phyloP scores from a whole-genome alignment of 2,329 filamentous ascomycete genomes.

The Colletotrichum agaves region DNA sequence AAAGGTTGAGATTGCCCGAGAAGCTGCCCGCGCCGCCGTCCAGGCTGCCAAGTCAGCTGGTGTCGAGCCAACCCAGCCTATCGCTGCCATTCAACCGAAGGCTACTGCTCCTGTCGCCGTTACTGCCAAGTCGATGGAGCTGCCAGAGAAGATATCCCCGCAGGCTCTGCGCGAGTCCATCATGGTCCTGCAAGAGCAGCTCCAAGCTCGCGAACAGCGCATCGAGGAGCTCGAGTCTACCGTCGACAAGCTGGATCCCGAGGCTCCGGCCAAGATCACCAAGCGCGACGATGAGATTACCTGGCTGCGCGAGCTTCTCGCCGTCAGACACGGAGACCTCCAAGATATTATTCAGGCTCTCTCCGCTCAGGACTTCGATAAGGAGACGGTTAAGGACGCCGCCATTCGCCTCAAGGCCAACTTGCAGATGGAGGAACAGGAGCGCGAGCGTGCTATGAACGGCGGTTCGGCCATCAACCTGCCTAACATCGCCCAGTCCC shows the following conservation, averaged over 20 bases:
- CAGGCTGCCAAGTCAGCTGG: slow-evolving; percentile 75
- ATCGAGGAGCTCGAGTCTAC: slow-evolving; percentile 88
- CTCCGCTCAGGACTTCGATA: slow-evolving; percentile 79
- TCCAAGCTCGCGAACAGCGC: slow-evolving; percentile 90
- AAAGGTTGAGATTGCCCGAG: slow-evolving; percentile 88
- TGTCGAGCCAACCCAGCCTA: slow-evolving; percentile 47
- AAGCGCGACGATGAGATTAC: slow-evolving; percentile 94
- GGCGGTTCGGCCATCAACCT: slow-evolving; percentile 74
- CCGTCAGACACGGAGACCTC: slow-evolving; percentile 89
- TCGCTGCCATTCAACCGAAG: slow-evolving; percentile 46
- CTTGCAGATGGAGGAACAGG: slow-evolving; percentile 97
- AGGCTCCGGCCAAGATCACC: slow-evolving; percentile 83
- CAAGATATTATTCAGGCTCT: slow-evolving; percentile 89
- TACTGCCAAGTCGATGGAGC: slow-evolving; percentile 55
- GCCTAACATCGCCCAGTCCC: slow-evolving; percentile 80
- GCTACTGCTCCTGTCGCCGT: slow-evolving; percentile 55
- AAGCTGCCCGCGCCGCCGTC: slow-evolving; percentile 85
- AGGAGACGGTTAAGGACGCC: slow-evolving; percentile 84
- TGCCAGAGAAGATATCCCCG: slow-evolving; percentile 89
- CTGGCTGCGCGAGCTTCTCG: slow-evolving; percentile 93
- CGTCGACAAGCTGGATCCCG: slow-evolving; percentile 75
- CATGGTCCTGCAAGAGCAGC: slow-evolving; percentile 93
- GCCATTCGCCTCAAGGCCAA: slow-evolving; percentile 94
- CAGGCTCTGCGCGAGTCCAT: slow-evolving; percentile 97
- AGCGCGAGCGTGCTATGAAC: slow-evolving; percentile 85